Base-by-base conservation (phyloP, 805 yeast species). In the Candida easanensis region DNA sequence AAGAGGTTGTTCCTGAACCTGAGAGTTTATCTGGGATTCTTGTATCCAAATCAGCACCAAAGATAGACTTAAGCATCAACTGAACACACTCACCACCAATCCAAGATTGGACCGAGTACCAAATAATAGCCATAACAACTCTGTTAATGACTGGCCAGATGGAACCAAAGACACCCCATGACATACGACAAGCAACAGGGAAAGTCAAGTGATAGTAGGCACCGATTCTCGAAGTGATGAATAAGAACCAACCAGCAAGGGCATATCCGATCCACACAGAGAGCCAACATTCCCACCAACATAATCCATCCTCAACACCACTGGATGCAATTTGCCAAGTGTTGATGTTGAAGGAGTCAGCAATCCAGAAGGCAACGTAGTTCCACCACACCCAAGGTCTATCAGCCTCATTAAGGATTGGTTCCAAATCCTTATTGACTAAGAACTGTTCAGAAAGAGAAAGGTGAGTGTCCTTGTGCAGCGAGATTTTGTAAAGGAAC, bases 291-390 rank as follows among this genome's bases (percentile, higher is more conserved):
- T 82, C 90, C 95, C 95, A 88, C 95, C 96, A 88, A 15, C 82
- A 77, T 64, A 88, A 66, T 9, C 95, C 95, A 21, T 79, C 77
- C 43, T 73, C 71, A 44, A 84, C 83, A 56, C 95, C 95, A 0
- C 95, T 84, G 10, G 91, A 82, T 2, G 95, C 96, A 56, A 88
- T 87, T 68, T 86, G 90, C 89, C 93, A 88, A 5, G 96, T 87
- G 62, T 86, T 88, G 57, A 88, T 81, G 64, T 88, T 88, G 68
- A 89, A 86, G 22, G 95, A 80, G 60, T 88, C 97, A 1, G 96
- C 90, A 46, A 88, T 65, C 97, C 97, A 88, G 57, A 86, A 87
- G 48, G 77, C 80, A 14, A 84, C 81, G 58, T 68, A 88, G 61
- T 88, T 86, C 65, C 71, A 82, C 95, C 95, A 86, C 25, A 77